Evolutionary conservation across 495 filamentous ascomycete genomes (phyloP), one percentile per base, ranked within the genome.

Genomic region (Podospora appendiculata): DNA sequence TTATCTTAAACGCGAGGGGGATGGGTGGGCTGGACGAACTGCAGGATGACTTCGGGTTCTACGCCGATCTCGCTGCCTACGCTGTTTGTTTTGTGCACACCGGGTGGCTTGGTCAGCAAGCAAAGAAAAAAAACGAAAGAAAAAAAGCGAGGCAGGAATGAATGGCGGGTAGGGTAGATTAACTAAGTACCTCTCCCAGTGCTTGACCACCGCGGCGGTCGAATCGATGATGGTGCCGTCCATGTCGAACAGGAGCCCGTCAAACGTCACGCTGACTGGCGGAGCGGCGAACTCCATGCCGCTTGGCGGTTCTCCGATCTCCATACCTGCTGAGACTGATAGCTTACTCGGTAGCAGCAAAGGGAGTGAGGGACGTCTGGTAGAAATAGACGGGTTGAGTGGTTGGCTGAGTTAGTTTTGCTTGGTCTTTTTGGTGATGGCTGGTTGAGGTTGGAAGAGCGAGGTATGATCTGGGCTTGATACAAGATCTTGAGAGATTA

Each of bases 231-330:
- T 89, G 43, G 86, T 89, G 32, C 86, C 90, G 60, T 94, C 90
- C 79, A 96, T 91, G 69, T 96, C 92, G 58, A 95, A 96, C 4
- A 96, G 79, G 32, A 95, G 67, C 8, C 86, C 91, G 59, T 84
- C 77, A 59, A 93, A 94, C 13, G 76, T 70, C 57, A 82, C 77
- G 18, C 67, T 65, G 57, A 83, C 75, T 32, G 83, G 62, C 13
- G 80, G 78, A 17, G 79, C 79, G 39, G 82, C 78, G 64, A 84
- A 90, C 6, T 61, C 48, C 41, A 32, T n/a, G 10, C 35, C 40
- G 39, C 17, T 32, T 7, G 39, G 18, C 11, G 38, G 12, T 14
- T 32, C 38, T 41, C 50, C 57, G 48, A 50, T 64, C 17, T 58
- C 62, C 60, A 65, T 62, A 6, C 34, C 38, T 54, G 55, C 14